Conservation (phyloP, 1,284 basidiomycete species). For the Cronartium quercuum region DNA sequence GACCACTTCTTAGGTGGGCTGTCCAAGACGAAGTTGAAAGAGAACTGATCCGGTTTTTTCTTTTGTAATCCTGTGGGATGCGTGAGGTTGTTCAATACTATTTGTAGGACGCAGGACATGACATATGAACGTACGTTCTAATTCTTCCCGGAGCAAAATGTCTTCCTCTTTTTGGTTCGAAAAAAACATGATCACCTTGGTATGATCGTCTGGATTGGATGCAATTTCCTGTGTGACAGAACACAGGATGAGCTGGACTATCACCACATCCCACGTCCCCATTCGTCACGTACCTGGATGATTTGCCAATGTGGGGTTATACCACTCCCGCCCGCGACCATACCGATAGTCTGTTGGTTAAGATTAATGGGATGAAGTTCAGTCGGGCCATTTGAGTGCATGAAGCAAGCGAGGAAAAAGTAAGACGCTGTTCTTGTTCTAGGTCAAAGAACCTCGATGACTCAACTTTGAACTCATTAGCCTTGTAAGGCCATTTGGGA, state of each 20-base stretch:
- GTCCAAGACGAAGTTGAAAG: slow-evolving; percentile 81
- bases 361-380: neutral
- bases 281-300: neutral
- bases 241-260: neutral
- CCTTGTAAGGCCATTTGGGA: slow-evolving; percentile 47
- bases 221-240: slow-evolving; percentile 45
- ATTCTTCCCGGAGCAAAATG: slow-evolving; percentile 56
- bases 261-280: neutral
- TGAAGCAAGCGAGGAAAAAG: neutral
- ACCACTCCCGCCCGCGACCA: slow-evolving; percentile 49
- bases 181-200: slow-evolving; percentile 87
- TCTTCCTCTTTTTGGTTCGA: slow-evolving; percentile 84
- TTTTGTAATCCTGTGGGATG: slow-evolving; percentile 48
- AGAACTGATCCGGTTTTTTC: slow-evolving; percentile 54
- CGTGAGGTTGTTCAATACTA: neutral
- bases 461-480: slow-evolving; percentile 67
- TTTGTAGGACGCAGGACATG: neutral
- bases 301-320: slow-evolving; percentile 55
- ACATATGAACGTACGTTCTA: slow-evolving; percentile 41
- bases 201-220: slow-evolving; percentile 69
- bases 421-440: neutral
- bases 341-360: slow-evolving; percentile 14
- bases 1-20: slow-evolving; percentile 64
- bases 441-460: too few species aligned
- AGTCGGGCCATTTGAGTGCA: neutral